phyloP scores from a whole-genome alignment of 148 eudicot species.

The Salicornia ramosissima region DNA sequence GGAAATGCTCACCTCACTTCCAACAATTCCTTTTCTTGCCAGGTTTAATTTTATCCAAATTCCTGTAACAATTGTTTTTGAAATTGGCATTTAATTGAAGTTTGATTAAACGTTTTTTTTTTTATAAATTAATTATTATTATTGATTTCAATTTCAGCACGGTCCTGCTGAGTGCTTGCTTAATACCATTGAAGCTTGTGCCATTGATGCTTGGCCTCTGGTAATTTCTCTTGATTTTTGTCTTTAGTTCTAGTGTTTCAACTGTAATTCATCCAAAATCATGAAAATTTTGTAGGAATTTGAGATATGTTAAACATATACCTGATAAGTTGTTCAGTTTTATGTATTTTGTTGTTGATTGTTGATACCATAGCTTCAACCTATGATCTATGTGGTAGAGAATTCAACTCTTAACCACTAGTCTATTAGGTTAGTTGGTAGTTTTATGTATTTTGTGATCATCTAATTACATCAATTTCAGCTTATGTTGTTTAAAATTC shows the following conservation, averaged over 20 bases:
- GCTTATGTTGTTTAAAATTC: not conserved
- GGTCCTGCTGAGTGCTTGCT: slow-evolving; percentile 69
- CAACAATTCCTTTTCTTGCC: slow-evolving; percentile 47
- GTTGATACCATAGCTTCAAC: no score
- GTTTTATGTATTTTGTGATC: not conserved
- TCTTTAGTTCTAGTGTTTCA: not conserved
- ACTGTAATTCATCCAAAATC: not conserved
- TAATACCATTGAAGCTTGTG: slow-evolving; percentile 87
- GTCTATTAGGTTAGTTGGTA: no score
- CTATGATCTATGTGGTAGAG: no score
- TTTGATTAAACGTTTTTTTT: not conserved
- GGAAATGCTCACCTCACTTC: slow-evolving; percentile 53
- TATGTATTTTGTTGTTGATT: no score
- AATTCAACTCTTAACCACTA: no score
- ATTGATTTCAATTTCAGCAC: slow-evolving; percentile 75
- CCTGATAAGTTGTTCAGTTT: not conserved
- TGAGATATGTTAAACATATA: not conserved
- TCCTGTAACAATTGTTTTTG: not conserved
- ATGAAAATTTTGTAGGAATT: no score
- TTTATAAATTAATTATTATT: slow-evolving; percentile 3
- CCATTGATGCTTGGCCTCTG: slow-evolving; percentile 76
- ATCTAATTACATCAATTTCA: not conserved
- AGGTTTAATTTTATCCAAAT: slow-evolving; percentile 27
- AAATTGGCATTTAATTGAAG: not conserved
- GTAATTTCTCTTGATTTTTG: slow-evolving; percentile 32